Evolutionary conservation across 768 basidiomycete genomes (phyloP), one percentile per base, ranked within the genome.

Genomic region (Lentinula raphanica): DNA sequence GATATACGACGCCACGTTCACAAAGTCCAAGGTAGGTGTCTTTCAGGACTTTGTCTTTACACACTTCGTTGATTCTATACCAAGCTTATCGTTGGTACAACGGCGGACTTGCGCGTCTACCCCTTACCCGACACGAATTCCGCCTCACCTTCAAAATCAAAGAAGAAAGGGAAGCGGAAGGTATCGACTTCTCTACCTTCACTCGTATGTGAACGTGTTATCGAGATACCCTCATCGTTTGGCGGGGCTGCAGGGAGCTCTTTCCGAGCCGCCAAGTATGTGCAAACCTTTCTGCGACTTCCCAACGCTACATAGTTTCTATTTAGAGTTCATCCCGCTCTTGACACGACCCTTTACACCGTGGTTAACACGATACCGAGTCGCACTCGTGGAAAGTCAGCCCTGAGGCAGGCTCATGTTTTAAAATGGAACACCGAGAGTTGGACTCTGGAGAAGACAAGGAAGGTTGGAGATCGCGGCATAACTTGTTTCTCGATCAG

Each of bases 401-500:
- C 78, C 5, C 78, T 79, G 38, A 79, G 84, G 36, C 83, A 81
- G 56, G 84, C 85, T 2, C 91, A 81, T 64, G 69, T 90, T 9
- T 76, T 79, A 62, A 88, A 83, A 69, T 96, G 88, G 93, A 84
- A 87, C 63, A 78, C 85, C 13, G 66, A 79, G 19, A 80, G 79
- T 2, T 92, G 92, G 90, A 79, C 77, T 17, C 72, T 86, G 5
- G 77, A 83, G 5, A 86, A 83, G 59, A 76, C 77, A 23, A 79
- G 87, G 56, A 92, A 92, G 67, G 76, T 94, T 3, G 84, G 86
- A 27, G 88, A 89, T 59, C 85, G 86, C 61, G 87, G 88, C 19
- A 65, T 97, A 29, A 98, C 96, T 11, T 90, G 87, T 65, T 88
- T 98, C 66, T 92, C 93, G 67, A 72, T 93, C 54, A 96, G 92